Percentiles rank a stretch among this genome's conserved stretches.
phyloP scores from a whole-genome alignment of 306 rosid species.

The Gynostemma pentaphyllum region DNA sequence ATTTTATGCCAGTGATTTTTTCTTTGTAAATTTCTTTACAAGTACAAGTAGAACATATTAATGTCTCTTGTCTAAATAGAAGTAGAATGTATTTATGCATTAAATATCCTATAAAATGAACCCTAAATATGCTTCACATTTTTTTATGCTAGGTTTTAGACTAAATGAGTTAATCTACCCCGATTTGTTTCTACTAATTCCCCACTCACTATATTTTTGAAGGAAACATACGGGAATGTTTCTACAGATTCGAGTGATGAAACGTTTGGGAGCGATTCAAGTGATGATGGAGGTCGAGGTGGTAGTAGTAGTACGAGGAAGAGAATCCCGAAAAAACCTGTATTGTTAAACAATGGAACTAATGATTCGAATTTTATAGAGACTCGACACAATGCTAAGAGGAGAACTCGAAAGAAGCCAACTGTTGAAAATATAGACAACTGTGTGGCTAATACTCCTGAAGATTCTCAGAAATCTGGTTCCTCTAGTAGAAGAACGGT shows the following conservation, averaged over 20 bases:
- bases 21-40: too few relatives aligned
- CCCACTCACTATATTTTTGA: slow-evolving; percentile 21
- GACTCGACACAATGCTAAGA: slow-evolving; percentile 22
- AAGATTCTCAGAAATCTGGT: slow-evolving; percentile 29
- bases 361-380: slow-evolving; percentile 17
- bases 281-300: neutral
- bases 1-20: too few relatives aligned
- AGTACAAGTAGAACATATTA: neutral
- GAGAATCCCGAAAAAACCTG: slow-evolving; percentile 3
- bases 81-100: neutral
- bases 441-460: slow-evolving; percentile 27
- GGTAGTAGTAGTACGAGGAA: slow-evolving; percentile 5
- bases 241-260: slow-evolving; percentile 62
- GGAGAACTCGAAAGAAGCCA: slow-evolving; percentile 25
- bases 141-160: neutral
- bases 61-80: neutral
- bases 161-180: slow-evolving; percentile 1
- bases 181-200: slow-evolving; percentile 14
- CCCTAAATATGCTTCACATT: neutral
- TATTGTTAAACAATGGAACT: slow-evolving; percentile 21
- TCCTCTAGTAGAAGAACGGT: slow-evolving; percentile 29
- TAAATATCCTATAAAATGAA: neutral
- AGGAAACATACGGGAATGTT: slow-evolving; percentile 63
- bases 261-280: slow-evolving; percentile 46
- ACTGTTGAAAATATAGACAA: slow-evolving; percentile 26